Percentiles rank a stretch among this genome's conserved stretches.
Conservation (phyloP, 305 asterid genomes). For the Salvia sclarea region DNA sequence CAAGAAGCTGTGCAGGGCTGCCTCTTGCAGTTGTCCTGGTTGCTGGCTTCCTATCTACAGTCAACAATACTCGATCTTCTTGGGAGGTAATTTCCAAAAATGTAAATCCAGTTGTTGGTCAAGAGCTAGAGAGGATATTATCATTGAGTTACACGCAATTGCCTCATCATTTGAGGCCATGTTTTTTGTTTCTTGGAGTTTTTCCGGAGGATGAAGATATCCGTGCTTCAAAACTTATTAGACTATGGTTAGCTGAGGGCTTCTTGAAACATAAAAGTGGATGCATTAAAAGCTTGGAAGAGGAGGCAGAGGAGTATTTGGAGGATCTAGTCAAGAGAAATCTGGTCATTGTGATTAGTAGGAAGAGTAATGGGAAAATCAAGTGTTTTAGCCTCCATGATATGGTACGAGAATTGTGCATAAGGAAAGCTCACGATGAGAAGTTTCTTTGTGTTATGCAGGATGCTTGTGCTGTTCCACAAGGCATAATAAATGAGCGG, state of each 20-base stretch:
- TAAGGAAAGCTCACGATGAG: slow-evolving; percentile 21
- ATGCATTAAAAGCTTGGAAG: neutral
- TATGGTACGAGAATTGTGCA: slow-evolving; percentile 25
- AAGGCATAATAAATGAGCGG: neutral
- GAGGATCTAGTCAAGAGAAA: slow-evolving; percentile 12
- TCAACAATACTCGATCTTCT: neutral
- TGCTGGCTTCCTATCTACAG: neutral
- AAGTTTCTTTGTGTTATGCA: neutral
- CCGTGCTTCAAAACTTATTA: neutral
- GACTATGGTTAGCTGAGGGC: neutral
- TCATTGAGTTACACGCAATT: slow-evolving; percentile 9
- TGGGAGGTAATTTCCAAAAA: neutral
- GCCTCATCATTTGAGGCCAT: slow-evolving; percentile 3
- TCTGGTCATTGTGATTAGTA: neutral
- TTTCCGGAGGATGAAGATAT: neutral
- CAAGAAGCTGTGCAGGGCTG: neutral
- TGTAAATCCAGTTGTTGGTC: neutral
- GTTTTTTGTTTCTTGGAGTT: neutral
- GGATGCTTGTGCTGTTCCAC: neutral
- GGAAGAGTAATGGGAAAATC: slow-evolving; percentile 22
- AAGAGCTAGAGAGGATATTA: neutral
- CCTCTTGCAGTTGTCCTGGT: neutral
- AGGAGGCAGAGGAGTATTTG: slow-evolving; percentile 1
- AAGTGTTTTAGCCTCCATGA: slow-evolving; percentile 32
- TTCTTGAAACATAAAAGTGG: neutral